These are phyloP conservation scores for Penicillium tannophilum DNA, from an alignment of 495 filamentous ascomycete species.

Conservation along the genomic window DNA sequence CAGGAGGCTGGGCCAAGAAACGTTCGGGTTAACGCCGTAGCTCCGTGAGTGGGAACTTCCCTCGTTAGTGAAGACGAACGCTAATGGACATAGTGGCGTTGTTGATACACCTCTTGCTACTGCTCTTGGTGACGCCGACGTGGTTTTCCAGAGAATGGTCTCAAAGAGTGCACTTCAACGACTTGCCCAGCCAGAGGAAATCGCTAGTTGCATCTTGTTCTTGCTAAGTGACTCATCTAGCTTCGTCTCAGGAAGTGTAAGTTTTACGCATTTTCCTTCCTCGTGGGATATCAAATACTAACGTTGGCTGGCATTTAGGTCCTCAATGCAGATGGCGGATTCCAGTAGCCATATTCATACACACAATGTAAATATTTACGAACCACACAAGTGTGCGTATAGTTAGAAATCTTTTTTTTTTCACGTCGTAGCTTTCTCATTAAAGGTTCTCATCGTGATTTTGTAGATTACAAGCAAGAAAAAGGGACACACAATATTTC, in stretches of 20 bases:
- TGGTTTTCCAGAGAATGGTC: slow-evolving; percentile 1
- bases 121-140: neutral
- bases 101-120: slow-evolving; percentile 1
- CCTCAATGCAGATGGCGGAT: neutral
- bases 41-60: neutral
- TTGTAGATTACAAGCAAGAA: too few species aligned
- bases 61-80: neutral
- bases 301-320: neutral
- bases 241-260: slow-evolving; percentile 3
- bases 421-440: neutral
- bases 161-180: slow-evolving; percentile 1
- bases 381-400: neutral
- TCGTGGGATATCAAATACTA: neutral
- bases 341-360: slow-evolving; percentile 1
- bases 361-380: neutral
- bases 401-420: neutral
- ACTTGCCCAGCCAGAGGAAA: neutral
- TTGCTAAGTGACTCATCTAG: neutral
- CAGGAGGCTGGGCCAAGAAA: neutral
- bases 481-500: too few species aligned
- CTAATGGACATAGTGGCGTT: neutral
- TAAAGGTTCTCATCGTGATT: too few species aligned
- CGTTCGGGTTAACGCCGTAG: neutral
- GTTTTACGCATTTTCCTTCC: neutral
- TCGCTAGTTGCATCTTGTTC: slow-evolving; percentile 1